Base-by-base conservation (phyloP, 2,329 filamentous ascomycete genomes). In the Talaromyces sp. region DNA sequence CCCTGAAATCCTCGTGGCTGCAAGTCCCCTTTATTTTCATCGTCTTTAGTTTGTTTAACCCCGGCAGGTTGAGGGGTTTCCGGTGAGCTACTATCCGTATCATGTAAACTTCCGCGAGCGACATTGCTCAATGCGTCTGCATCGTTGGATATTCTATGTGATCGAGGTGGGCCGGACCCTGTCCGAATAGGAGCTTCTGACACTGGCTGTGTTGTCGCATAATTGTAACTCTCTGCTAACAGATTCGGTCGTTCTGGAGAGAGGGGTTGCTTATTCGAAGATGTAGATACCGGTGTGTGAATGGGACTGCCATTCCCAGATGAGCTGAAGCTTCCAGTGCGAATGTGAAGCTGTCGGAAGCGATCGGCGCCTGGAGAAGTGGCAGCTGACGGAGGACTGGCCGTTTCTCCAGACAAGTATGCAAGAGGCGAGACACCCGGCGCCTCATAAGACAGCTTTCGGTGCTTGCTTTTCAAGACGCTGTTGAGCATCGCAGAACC, bases 1-100 rank as follows among this genome's bases (percentile, higher is more conserved):
- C 91, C 63, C 84, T 96, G 68, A 96, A 96, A 82, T 95, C 90
- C 66, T 96, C 96, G 24, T n/a, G 48, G 14, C 27, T 50, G 9
- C 24, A 26, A 50, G 24, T n/a, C 48, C 7, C 12, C 2, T 27
- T n/a, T 14, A 29, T 52, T 27, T 51, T 27, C 24, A 51, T 24
- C 21, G 24, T 27, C 21, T 14, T 27, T 29, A 7, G 26, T 10
- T 21, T 26, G 48, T 52, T 29, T 29, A 31, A 21, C 5, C 6
- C 24, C 48, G 11, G 24, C 21, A 17, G 26, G 2, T 29, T 29
- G 48, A 52, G 24, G 29, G 26, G n/a, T 21, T 19, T 17, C 48
- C 14, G 48, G 27, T 10, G 48, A 31, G 12, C 24, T 52, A 29
- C 26, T 29, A n/a, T 27, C 48, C 12, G 48, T 51, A 14, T 27